These are phyloP conservation scores for Canna indica DNA, from an alignment of 176 grass and related monocot species.

Conservation along the genomic window DNA sequence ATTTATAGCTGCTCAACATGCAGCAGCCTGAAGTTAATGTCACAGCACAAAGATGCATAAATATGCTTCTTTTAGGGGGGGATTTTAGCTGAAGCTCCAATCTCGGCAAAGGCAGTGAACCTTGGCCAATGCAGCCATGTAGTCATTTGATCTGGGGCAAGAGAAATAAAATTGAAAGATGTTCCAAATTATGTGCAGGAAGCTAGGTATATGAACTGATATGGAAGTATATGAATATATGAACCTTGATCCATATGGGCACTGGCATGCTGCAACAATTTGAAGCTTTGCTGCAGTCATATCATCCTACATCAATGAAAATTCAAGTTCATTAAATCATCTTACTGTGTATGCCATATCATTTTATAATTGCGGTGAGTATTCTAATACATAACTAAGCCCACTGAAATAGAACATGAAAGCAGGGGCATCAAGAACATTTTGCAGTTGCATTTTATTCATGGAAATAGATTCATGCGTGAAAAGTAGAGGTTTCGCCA, in stretches of 20 bases:
- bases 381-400: too few species aligned
- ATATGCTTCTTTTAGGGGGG: neutral
- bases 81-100: slow-evolving; percentile 39
- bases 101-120: slow-evolving; percentile 65
- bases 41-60: neutral
- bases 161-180: slow-evolving; percentile 7
- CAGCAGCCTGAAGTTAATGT: too few species aligned
- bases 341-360: neutral
- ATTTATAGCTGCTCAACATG: too few species aligned
- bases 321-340: neutral
- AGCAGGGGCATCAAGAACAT: too few species aligned
- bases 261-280: slow-evolving; percentile 67
- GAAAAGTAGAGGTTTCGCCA: too few species aligned
- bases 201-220: neutral
- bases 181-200: neutral
- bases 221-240: slow-evolving; percentile 3
- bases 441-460: too few species aligned
- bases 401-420: too few species aligned
- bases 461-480: too few species aligned
- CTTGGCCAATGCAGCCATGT: slow-evolving; percentile 76
- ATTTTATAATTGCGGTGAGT: too few species aligned
- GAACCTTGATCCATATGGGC: slow-evolving; percentile 82
- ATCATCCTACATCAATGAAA: slow-evolving; percentile 17
- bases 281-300: slow-evolving; percentile 42
- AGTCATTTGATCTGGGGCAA: slow-evolving; percentile 60